phyloP scores from a whole-genome alignment of 257 asterid genomes.

The Striga asiatica region DNA sequence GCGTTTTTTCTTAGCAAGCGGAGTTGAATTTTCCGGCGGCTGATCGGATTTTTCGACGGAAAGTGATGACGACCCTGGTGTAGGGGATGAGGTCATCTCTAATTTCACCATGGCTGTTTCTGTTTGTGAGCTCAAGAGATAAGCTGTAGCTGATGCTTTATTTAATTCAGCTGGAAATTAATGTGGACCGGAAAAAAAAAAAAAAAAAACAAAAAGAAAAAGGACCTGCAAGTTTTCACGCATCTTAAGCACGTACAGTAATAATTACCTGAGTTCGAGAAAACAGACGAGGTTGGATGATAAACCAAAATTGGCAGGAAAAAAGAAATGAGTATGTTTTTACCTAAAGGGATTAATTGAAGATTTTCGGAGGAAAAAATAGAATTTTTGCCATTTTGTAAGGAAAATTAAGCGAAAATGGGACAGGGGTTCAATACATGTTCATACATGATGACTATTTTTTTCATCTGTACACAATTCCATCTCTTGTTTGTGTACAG shows the following conservation, averaged over 20 bases:
- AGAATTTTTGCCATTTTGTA: too few relatives aligned
- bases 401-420: too few relatives aligned
- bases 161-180: background rate
- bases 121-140: background rate
- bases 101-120: slow-evolving; percentile 14
- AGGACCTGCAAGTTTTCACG: too few relatives aligned
- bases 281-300: too few relatives aligned
- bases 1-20: slow-evolving; percentile 39
- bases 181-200: background rate
- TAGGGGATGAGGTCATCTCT: slow-evolving; percentile 18
- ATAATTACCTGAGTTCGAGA: slow-evolving; percentile 1
- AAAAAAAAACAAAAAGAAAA: too few relatives aligned
- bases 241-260: background rate
- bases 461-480: background rate
- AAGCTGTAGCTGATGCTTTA: background rate
- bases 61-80: slow-evolving; percentile 12
- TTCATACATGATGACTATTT: slow-evolving; percentile 3
- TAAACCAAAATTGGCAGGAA: too few relatives aligned
- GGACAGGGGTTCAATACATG: slow-evolving; percentile 13
- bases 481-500: background rate
- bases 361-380: background rate
- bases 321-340: too few relatives aligned
- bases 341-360: too few relatives aligned
- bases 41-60: slow-evolving; percentile 18
- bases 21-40: background rate